A percentile compares a stretch with the other conserved stretches of the same genome.
These are phyloP conservation scores for Rosa chinensis DNA, from an alignment of 306 rosid genomes.

Conservation along the genomic window DNA sequence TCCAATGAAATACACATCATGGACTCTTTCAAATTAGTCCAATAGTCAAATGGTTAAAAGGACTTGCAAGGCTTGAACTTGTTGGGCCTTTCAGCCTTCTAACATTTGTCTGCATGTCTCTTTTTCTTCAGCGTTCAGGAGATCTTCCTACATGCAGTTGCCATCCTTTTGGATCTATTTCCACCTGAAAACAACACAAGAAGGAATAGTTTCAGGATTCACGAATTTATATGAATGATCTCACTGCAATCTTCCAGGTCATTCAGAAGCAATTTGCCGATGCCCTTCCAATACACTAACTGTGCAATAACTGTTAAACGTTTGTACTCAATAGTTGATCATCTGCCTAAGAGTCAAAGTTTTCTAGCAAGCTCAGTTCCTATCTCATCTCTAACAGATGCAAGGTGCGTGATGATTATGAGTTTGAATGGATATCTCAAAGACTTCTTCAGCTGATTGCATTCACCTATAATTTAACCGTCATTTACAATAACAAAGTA, in stretches of 20 bases:
- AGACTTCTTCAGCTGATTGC: not conserved
- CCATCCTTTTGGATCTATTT: constrained; percentile 43
- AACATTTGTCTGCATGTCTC: not conserved
- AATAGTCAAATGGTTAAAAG: not conserved
- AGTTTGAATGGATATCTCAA: not conserved
- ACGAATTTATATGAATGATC: not conserved
- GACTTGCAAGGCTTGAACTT: not conserved
- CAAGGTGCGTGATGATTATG: not conserved
- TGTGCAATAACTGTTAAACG: not conserved
- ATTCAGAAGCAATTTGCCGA: not conserved
- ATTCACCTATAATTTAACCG: not conserved
- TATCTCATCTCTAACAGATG: not conserved
- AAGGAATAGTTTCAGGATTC: not conserved
- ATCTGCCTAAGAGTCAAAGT: not conserved
- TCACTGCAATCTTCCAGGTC: not conserved
- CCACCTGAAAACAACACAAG: constrained; percentile 29
- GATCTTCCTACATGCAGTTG: constrained; percentile 31
- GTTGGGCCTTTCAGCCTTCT: not conserved
- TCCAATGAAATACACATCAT: not conserved
- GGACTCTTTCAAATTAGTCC: not conserved
- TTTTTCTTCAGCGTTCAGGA: not conserved
- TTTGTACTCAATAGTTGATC: not conserved
- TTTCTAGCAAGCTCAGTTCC: not conserved
- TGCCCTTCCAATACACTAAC: not conserved
- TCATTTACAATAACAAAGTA: not conserved